These are phyloP conservation scores for Liquidambar formosana DNA, from an alignment of 164 flowering plant species.

Conservation along the genomic window DNA sequence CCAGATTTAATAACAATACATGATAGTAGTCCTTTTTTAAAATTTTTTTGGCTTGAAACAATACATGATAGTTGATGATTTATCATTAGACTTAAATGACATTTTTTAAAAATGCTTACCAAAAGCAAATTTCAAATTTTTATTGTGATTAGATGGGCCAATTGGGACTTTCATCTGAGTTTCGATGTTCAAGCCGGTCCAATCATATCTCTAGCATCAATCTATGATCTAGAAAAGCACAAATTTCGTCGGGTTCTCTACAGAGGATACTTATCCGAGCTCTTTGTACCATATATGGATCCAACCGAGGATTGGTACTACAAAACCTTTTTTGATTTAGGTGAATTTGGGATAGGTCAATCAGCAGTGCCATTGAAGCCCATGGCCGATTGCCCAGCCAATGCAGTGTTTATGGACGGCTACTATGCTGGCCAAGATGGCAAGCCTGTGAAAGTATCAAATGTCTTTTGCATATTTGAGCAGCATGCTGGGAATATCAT, in stretches of 20 bases:
- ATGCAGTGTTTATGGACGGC: slow-evolving; percentile 54
- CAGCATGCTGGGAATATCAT: slow-evolving; percentile 51
- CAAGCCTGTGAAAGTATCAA: slow-evolving; percentile 27
- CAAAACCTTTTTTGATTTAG: slow-evolving; percentile 54
- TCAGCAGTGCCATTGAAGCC: slow-evolving; percentile 46
- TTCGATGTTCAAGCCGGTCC: slow-evolving; percentile 54
- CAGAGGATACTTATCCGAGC: slow-evolving; percentile 55
- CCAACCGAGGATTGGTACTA: slow-evolving; percentile 63
- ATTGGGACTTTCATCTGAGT: slow-evolving; percentile 60
- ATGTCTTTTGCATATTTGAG: slow-evolving; percentile 56
- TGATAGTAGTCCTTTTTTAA: too few relatives aligned
- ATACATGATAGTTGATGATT: too few relatives aligned
- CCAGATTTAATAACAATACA: too few relatives aligned
- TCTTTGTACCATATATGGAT: slow-evolving; percentile 75
- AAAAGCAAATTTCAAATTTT: too few relatives aligned
- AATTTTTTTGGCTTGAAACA: too few relatives aligned
- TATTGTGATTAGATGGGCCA: slow-evolving; percentile 48
- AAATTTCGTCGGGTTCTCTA: slow-evolving; percentile 45
- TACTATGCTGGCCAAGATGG: slow-evolving; percentile 42
- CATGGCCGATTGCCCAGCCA: slow-evolving; percentile 46
- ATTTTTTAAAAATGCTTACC: too few relatives aligned
- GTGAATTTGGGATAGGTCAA: slow-evolving; percentile 63
- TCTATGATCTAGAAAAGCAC: slow-evolving; percentile 40
- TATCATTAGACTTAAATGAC: too few relatives aligned
- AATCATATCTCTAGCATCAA: slow-evolving; percentile 54